Percentiles rank a stretch among this genome's conserved stretches.
phyloP scores from a whole-genome alignment of 306 rosid species.

The Cicer bijugum region DNA sequence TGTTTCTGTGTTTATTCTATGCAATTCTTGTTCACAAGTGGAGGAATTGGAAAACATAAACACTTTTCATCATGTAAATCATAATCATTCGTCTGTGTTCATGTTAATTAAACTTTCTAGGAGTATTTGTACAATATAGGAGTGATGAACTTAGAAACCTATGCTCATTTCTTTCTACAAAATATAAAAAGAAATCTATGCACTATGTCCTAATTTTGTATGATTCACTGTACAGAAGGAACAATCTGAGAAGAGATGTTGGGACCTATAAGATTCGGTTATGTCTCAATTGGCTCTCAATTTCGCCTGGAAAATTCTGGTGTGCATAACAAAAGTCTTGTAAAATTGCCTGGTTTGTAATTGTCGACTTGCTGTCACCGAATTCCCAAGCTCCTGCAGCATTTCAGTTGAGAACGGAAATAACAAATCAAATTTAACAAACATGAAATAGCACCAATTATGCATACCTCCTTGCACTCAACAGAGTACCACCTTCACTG shows the following conservation, averaged over 20 bases:
- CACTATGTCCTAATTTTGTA: conserved; percentile 37
- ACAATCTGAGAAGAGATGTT: conserved; percentile 44
- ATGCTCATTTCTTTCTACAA: conserved; percentile 32
- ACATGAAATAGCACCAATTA: conserved; percentile 23
- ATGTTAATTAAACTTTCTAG: too few species aligned
- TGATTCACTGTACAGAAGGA: conserved; percentile 47
- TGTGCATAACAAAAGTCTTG: conserved; percentile 41
- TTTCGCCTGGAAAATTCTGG: conserved; percentile 33
- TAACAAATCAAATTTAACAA: conserved; percentile 23
- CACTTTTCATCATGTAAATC: too few species aligned
- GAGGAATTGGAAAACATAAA: neutral
- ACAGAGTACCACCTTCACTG: conserved; percentile 45
- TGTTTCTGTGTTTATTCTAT: neutral
- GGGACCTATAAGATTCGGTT: conserved; percentile 27
- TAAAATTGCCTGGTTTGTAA: conserved; percentile 21
- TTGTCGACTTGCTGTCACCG: conserved; percentile 50
- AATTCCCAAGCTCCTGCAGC: conserved; percentile 72
- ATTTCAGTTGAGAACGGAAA: conserved; percentile 35
- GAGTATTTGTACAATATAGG: conserved; percentile 39
- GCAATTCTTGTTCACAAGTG: neutral
- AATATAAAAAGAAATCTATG: conserved; percentile 21
- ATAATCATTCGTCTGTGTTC: too few species aligned
- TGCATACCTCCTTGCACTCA: conserved; percentile 60
- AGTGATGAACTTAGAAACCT: conserved; percentile 41
- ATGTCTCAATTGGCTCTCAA: conserved; percentile 35